Conservation (phyloP, 164 flowering plant genomes). For the Malania oleifera region DNA sequence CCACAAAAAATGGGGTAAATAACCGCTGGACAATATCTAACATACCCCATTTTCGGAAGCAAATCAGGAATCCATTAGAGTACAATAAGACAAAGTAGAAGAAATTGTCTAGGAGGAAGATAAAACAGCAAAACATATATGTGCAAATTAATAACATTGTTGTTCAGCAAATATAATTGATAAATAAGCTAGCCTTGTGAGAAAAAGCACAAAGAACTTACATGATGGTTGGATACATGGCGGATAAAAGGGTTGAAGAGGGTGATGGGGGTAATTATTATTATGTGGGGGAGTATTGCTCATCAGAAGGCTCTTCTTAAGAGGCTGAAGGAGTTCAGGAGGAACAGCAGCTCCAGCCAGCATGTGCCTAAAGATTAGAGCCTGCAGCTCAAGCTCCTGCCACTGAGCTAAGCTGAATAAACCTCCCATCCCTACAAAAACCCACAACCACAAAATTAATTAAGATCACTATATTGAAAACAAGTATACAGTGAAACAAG, state of each 20-base stretch:
- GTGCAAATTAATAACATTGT: too few relatives aligned
- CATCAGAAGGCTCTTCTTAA: constrained; percentile 52
- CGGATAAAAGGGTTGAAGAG: constrained; percentile 38
- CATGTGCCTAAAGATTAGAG: constrained; percentile 81
- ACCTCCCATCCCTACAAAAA: constrained; percentile 33
- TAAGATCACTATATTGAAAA: not conserved
- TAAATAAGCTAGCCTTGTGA: not conserved
- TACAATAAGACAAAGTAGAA: too few relatives aligned
- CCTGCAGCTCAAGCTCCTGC: constrained; percentile 94
- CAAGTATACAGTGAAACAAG: not conserved
- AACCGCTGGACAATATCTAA: too few relatives aligned
- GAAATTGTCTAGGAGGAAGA: too few relatives aligned
- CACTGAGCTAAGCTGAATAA: constrained; percentile 69
- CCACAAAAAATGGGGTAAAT: too few relatives aligned
- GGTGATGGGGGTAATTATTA: constrained; percentile 34
- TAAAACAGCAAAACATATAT: not conserved
- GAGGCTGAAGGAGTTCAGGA: constrained; percentile 62
- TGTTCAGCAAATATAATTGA: too few relatives aligned
- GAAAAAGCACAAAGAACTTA: constrained; percentile 23
- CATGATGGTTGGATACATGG: constrained; percentile 49
- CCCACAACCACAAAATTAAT: constrained; percentile 2
- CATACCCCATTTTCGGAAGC: too few relatives aligned
- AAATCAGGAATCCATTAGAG: too few relatives aligned
- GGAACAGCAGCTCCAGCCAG: constrained; percentile 78
- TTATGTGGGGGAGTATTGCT: constrained; percentile 22